Evolutionary conservation across 1,284 basidiomycete genomes (phyloP).

Genomic region (Ceratobasidium sp.): DNA sequence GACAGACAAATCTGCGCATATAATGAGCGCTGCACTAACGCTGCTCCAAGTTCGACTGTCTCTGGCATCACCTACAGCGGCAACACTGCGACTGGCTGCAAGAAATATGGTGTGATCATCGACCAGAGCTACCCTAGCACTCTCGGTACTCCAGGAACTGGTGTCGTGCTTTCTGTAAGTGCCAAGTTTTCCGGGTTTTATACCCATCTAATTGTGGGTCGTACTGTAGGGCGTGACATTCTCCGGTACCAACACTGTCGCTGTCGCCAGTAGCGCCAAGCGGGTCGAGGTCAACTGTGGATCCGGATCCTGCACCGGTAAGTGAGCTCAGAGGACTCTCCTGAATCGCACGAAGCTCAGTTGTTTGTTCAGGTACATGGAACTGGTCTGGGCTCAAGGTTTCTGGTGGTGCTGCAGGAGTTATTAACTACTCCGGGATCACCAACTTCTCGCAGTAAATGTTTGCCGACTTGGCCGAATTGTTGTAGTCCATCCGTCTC

Average conservation of each 20-base stretch:
- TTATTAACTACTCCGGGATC: conserved; percentile 45
- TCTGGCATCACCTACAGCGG: conserved; percentile 49
- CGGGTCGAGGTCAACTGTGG: conserved; percentile 46
- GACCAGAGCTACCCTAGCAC: conserved; percentile 47
- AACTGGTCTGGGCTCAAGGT: conserved; percentile 47
- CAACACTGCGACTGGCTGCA: conserved; percentile 49
- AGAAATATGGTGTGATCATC: conserved; percentile 50
- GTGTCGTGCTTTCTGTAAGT: conserved; percentile 38
- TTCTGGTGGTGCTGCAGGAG: conserved; percentile 44
- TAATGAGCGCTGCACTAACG: not conserved
- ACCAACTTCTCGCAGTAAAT: conserved; percentile 25
- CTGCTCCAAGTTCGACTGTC: not conserved
- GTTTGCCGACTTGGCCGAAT: not conserved
- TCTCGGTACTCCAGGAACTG: conserved; percentile 44
- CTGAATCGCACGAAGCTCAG: not conserved
- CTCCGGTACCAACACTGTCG: conserved; percentile 39
- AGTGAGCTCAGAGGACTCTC: not conserved
- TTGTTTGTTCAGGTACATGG: conserved; percentile 44
- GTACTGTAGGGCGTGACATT: conserved; percentile 17
- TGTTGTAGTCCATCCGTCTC: not conserved
- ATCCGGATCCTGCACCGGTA: conserved; percentile 43
- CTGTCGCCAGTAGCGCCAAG: conserved; percentile 44
- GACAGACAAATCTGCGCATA: too few species aligned
- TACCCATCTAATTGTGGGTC: not conserved
- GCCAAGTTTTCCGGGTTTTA: conserved; percentile 36